A percentile compares a stretch with the other conserved stretches of the same genome.
These are phyloP conservation scores for Ogataea dorogensis DNA, from an alignment of 805 yeast species.

Conservation along the genomic window DNA sequence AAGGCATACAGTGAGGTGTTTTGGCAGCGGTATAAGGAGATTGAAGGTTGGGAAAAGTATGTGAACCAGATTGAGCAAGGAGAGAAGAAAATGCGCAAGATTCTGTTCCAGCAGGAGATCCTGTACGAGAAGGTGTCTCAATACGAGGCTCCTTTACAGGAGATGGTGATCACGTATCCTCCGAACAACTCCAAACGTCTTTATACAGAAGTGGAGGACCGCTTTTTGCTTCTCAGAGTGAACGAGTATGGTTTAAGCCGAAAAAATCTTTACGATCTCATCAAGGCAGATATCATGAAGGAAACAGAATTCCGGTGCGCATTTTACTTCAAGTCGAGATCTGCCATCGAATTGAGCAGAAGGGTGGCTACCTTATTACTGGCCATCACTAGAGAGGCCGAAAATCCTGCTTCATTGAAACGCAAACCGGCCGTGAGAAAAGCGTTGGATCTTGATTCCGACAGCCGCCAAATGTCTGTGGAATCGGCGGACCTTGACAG, in stretches of 20 bases:
- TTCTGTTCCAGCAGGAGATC: constrained; percentile 53
- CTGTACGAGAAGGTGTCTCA: constrained; percentile 53
- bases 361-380: constrained; percentile 65
- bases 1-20: constrained; percentile 56
- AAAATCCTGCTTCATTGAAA: constrained; percentile 55
- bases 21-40: constrained; percentile 58
- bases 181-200: constrained; percentile 80
- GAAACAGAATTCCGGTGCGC: constrained; percentile 67
- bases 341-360: constrained; percentile 69
- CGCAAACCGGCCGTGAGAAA: constrained; percentile 37
- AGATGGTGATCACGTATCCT: constrained; percentile 66
- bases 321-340: constrained; percentile 70
- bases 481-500: constrained; percentile 23
- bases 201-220: constrained; percentile 67
- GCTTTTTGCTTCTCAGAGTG: constrained; percentile 59
- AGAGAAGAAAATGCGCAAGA: constrained; percentile 61
- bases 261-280: constrained; percentile 58
- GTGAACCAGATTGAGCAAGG: constrained; percentile 70
- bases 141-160: constrained; percentile 58
- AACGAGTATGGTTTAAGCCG: constrained; percentile 63
- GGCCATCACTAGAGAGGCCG: constrained; percentile 69
- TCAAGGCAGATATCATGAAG: constrained; percentile 59
- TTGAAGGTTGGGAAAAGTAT: constrained; percentile 72
- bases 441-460: constrained; percentile 13
- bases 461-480: constrained; percentile 35